phyloP scores from a whole-genome alignment of 768 basidiomycete genomes.

The Tylopilus plumbeoviolaceoides region DNA sequence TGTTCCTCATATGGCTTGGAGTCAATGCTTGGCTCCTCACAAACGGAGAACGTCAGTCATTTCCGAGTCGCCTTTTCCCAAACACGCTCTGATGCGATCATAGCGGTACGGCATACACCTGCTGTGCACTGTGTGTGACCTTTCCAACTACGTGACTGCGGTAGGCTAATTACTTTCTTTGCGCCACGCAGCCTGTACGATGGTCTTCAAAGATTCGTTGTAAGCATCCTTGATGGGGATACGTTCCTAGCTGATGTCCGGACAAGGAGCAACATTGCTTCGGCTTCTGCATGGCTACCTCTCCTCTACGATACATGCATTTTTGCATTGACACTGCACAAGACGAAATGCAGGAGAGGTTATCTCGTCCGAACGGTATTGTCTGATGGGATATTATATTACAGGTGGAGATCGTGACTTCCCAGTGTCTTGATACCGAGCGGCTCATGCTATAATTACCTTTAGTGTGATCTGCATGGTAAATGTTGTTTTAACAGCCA shows the following conservation, averaged over 20 bases:
- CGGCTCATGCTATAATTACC: not conserved
- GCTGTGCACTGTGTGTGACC: conserved; percentile 9
- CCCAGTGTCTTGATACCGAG: not conserved
- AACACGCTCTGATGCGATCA: conserved; percentile 1
- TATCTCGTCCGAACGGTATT: conserved; percentile 25
- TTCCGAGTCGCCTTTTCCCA: not conserved
- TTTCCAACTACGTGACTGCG: conserved; percentile 15
- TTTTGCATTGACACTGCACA: conserved; percentile 31
- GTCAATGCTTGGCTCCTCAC: conserved; percentile 55
- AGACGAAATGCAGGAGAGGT: conserved; percentile 22
- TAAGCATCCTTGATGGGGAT: conserved; percentile 5
- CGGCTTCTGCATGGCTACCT: conserved; percentile 40
- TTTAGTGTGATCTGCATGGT: conserved; percentile 37
- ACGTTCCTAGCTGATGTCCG: not conserved
- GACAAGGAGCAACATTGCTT: conserved; percentile 23
- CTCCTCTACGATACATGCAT: conserved; percentile 37
- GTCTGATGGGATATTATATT: conserved; percentile 35
- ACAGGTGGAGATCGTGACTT: conserved; percentile 19
- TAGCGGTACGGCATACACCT: conserved; percentile 11
- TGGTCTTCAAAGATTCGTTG: conserved; percentile 33
- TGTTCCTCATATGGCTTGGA: conserved; percentile 43
- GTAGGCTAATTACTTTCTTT: conserved; percentile 21
- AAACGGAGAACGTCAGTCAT: conserved; percentile 42
- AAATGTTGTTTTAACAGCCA: conserved; percentile 36
- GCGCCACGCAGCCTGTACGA: conserved; percentile 34